Conservation (phyloP, 768 basidiomycete species). For the Clavaria fumosa region DNA sequence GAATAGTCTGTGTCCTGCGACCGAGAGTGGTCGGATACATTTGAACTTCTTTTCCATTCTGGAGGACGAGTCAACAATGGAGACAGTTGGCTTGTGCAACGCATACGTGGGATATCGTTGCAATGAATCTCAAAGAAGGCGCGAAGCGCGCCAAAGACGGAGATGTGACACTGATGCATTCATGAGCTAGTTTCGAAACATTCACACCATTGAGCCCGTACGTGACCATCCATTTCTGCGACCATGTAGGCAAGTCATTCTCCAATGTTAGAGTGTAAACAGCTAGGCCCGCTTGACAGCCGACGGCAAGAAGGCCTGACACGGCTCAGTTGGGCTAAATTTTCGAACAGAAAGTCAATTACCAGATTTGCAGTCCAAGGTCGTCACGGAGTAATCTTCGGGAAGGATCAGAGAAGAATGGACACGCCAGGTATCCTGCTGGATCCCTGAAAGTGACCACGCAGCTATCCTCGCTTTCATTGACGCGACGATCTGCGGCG, state of each 20-base stretch:
- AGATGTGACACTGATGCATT: conserved; percentile 26
- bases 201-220: conserved; percentile 21
- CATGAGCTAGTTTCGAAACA: conserved; percentile 1
- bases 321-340: conserved; percentile 15
- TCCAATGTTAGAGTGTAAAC: conserved; percentile 68
- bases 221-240: conserved; percentile 58
- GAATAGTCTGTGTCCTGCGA: conserved; percentile 47
- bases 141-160: conserved; percentile 46
- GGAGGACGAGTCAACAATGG: conserved; percentile 5
- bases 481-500: conserved; percentile 53
- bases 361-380: conserved; percentile 69
- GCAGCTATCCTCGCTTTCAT: conserved; percentile 53
- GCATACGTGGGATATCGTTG: conserved; percentile 43
- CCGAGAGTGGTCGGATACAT: conserved; percentile 64
- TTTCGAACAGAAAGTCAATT: conserved; percentile 9
- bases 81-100: neutral
- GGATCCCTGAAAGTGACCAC: conserved; percentile 61
- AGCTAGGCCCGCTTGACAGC: conserved; percentile 41
- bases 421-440: conserved; percentile 54
- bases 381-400: conserved; percentile 35
- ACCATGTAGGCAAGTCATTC: conserved; percentile 75
- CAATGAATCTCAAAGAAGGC: conserved; percentile 66
- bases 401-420: conserved; percentile 69
- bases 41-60: conserved; percentile 45
- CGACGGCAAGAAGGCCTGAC: conserved; percentile 64